phyloP scores from a whole-genome alignment of 768 basidiomycete genomes.

The Epithele typhae region DNA sequence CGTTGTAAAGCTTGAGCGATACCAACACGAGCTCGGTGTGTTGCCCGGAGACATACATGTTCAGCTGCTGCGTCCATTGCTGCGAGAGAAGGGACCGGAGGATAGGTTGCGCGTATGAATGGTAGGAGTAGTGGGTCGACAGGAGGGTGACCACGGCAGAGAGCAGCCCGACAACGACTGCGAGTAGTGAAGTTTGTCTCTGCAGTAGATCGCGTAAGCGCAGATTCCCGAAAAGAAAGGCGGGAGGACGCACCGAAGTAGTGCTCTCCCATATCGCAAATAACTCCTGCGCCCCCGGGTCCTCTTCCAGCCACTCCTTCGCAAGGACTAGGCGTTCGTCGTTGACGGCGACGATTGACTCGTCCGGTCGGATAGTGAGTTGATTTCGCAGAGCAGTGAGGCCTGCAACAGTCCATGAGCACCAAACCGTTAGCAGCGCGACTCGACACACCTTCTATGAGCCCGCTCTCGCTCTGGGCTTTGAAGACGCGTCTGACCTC shows the following conservation, averaged over 20 bases:
- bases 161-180: conserved; percentile 47
- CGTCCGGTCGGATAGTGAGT: conserved; percentile 46
- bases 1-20: conserved; percentile 59
- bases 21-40: conserved; percentile 65
- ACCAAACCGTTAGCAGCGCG: background rate
- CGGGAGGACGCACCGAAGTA: conserved; percentile 40
- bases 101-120: conserved; percentile 57
- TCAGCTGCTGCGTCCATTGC: conserved; percentile 51
- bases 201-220: conserved; percentile 14
- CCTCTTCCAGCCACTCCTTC: conserved; percentile 57
- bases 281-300: conserved; percentile 54
- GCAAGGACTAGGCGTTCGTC: conserved; percentile 60
- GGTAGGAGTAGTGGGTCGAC: conserved; percentile 66
- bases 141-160: conserved; percentile 59
- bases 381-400: conserved; percentile 60
- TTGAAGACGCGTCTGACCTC: conserved; percentile 13
- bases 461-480: conserved; percentile 12
- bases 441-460: conserved; percentile 11
- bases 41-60: conserved; percentile 55
- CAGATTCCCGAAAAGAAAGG: background rate
- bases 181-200: conserved; percentile 41
- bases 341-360: conserved; percentile 42
- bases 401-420: conserved; percentile 21
- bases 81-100: conserved; percentile 56
- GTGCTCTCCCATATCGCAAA: conserved; percentile 59